Base-by-base conservation (phyloP, 176 grass and related monocot genomes). In the Oryza nivara region DNA sequence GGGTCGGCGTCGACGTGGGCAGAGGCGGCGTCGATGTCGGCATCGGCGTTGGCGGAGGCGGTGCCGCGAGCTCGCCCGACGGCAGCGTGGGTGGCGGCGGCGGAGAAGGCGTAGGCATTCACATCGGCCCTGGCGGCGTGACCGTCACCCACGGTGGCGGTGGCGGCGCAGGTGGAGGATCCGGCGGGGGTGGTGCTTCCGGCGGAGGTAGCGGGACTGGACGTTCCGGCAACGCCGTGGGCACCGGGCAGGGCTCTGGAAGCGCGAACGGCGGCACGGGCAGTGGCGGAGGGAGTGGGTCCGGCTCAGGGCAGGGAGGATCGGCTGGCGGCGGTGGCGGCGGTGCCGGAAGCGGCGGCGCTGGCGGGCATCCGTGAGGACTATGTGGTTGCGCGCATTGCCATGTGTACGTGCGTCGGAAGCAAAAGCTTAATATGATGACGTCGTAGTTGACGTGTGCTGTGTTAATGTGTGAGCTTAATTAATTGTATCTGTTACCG, bases 201-300 rank as follows among this genome's bases (percentile, higher is more conserved):
- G 88, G 89, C 9, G 75, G 80, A 14, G 91, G 91, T 4, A 85
- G 76, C 1, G 92, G 91, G 65, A 80, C 88, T 61, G 92, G 92
- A 5, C 79, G 65, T 22, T 77, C 92, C 0, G 95, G 92, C 19
- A 83, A 46, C 9, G 89, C 65, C 28, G 85, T 87, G 1, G 92
- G 89, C 0, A 75, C 7, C 1, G 91, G 89, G 7, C 74, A 80
- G 2, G 95, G 95, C 1, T 90, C 68, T 17, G 91, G 92, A 68
- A 82, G 67, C 35, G 87, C 85, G 1, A 85, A 58, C 11, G 83
- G 91, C 8, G 80, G 73, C 70, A 80, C 63, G 0, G 95, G 92
- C 11, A 72, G 85, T 4, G 95, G 95, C 4, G 60, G 40, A 61
- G 95, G 91, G 7, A 75, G 58, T 16, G 92, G 91, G 10, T 81